Percentiles rank a stretch among this genome's conserved stretches.
Conservation (phyloP, 192 early-diverging fungal genomes). For the Funneliformis geosporum region DNA sequence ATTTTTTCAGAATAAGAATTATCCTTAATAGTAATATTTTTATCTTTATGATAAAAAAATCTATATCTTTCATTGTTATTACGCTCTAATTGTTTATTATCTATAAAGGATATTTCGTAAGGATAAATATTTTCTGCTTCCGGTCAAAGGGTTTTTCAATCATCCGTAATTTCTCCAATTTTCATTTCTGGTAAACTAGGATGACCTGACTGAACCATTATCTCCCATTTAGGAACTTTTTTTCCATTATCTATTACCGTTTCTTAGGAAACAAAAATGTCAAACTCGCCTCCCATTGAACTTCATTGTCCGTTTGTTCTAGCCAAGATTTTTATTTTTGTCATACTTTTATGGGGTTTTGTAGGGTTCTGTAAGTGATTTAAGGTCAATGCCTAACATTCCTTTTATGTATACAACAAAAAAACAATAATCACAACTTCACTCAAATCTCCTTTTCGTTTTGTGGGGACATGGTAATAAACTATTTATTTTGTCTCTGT, state of each 20-base stretch:
- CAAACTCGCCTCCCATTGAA: not conserved
- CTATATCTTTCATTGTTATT: not conserved
- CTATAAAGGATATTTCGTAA: conserved; percentile 8
- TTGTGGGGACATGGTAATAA: too few species aligned
- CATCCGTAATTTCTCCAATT: not conserved
- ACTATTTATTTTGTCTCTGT: too few species aligned
- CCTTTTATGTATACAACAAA: too few species aligned
- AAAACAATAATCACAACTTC: too few species aligned
- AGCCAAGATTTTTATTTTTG: not conserved
- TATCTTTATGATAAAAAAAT: not conserved
- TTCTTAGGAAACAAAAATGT: conserved; percentile 9
- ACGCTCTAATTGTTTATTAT: not conserved
- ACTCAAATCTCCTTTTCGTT: too few species aligned
- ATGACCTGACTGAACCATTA: not conserved
- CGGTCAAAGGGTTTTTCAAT: too few species aligned
- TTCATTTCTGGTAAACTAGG: not conserved
- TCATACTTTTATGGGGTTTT: too few species aligned
- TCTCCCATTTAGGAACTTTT: not conserved
- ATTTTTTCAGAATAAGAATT: not conserved
- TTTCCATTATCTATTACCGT: not conserved
- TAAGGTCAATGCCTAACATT: too few species aligned
- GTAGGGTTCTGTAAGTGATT: too few species aligned
- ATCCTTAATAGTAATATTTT: not conserved
- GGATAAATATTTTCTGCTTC: not conserved
- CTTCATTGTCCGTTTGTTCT: not conserved